These are phyloP conservation scores for Hyphodiscus sp. DNA, from an alignment of 2,329 filamentous ascomycete genomes.

Conservation along the genomic window DNA sequence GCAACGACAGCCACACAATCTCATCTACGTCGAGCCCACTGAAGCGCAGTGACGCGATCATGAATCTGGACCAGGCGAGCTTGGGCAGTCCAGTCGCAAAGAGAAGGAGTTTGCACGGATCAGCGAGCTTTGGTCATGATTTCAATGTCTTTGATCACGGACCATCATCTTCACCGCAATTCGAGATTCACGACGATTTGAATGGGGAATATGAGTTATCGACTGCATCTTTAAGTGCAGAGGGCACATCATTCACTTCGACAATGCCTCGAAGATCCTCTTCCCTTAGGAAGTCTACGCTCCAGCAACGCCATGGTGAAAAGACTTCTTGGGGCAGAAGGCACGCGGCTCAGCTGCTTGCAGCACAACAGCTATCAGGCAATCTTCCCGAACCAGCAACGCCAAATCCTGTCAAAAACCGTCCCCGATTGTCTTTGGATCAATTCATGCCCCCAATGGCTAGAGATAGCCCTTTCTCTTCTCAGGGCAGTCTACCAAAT, in stretches of 20 bases:
- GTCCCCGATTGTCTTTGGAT: constrained; percentile 72
- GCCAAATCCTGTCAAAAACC: constrained; percentile 49
- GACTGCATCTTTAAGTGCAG: constrained; percentile 24
- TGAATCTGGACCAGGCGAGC: constrained; percentile 75
- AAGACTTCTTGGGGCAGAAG: constrained; percentile 57
- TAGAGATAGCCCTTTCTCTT: constrained; percentile 59
- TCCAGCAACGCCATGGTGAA: constrained; percentile 75
- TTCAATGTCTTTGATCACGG: constrained; percentile 72
- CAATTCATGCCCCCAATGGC: constrained; percentile 62
- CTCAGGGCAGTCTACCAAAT: constrained; percentile 44
- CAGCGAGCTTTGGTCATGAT: constrained; percentile 51
- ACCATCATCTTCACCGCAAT: constrained; percentile 36
- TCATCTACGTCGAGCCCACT: constrained; percentile 70
- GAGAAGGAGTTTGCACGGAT: constrained; percentile 77
- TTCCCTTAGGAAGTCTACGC: constrained; percentile 76
- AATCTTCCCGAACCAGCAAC: constrained; percentile 44
- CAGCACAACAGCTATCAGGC: constrained; percentile 24
- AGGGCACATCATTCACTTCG: constrained; percentile 34
- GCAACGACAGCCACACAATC: constrained; percentile 35
- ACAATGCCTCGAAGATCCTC: constrained; percentile 65
- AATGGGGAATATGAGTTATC: constrained; percentile 49
- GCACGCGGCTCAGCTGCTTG: constrained; percentile 43
- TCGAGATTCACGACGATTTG: constrained; percentile 47
- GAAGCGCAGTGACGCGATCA: constrained; percentile 84
- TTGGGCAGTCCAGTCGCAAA: constrained; percentile 85